Evolutionary conservation across 78 protist species (phyloP).

Genomic region (Dictyostelium intermedium): DNA sequence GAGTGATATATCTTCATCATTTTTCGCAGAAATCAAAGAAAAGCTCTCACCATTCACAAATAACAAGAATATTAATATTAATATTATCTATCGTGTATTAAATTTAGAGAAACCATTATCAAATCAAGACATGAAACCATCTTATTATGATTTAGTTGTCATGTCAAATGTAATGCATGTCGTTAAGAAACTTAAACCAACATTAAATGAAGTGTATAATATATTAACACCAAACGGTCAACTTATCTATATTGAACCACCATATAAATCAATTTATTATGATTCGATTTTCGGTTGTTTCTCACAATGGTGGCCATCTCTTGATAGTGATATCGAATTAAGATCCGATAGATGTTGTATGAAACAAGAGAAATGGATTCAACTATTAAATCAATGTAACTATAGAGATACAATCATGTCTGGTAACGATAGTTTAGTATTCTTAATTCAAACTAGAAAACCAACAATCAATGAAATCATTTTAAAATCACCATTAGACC

Average conservation of each 20-base stretch:
- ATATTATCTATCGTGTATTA: background rate
- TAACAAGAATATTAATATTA: background rate
- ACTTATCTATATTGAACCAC: conserved; percentile 7
- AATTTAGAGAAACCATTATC: background rate
- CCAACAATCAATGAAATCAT: background rate
- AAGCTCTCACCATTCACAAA: background rate
- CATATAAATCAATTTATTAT: background rate
- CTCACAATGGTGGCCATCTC: conserved; percentile 44
- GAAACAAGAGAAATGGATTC: background rate
- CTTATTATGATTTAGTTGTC: conserved; percentile 26
- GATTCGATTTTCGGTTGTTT: conserved; percentile 35
- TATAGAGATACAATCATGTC: background rate
- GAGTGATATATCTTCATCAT: background rate
- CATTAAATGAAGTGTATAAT: background rate
- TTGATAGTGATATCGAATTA: background rate
- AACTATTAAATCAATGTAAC: background rate
- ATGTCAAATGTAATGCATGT: conserved; percentile 46
- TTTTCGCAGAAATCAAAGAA: background rate
- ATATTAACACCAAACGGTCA: conserved; percentile 23
- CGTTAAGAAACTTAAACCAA: background rate
- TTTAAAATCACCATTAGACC: background rate
- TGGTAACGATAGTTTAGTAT: background rate
- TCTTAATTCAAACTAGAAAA: conserved; percentile 2
- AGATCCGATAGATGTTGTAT: conserved; percentile 1
- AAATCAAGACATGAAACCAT: conserved; percentile 2